Evolutionary conservation across 179 eudicot genomes (phyloP).

Genomic region (Spinacia oleracea): DNA sequence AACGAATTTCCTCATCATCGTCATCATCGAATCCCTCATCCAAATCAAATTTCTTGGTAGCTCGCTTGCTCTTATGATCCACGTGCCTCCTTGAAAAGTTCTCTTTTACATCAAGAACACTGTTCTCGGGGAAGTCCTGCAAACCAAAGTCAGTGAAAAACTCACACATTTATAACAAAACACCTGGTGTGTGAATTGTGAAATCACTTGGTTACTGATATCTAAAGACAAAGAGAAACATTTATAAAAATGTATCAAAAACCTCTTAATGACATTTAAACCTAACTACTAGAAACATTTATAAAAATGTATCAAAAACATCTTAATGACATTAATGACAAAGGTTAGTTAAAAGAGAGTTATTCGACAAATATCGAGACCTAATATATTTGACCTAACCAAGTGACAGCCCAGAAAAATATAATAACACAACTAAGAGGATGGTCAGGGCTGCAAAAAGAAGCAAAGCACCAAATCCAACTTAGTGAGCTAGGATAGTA

Average conservation of each 20-base stretch:
- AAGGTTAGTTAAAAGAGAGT: background rate
- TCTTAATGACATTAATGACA: too few relatives aligned
- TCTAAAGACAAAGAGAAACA: background rate
- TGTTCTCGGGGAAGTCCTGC: conserved; percentile 43
- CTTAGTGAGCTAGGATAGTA: background rate
- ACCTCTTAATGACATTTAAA: too few relatives aligned
- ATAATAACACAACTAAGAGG: background rate
- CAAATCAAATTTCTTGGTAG: conserved; percentile 47
- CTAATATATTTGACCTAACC: background rate
- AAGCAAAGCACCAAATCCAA: background rate
- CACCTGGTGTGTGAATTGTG: background rate
- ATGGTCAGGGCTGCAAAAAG: background rate
- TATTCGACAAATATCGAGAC: background rate
- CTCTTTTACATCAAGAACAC: conserved; percentile 38
- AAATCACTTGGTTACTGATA: background rate
- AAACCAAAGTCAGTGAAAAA: background rate
- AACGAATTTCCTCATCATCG: conserved; percentile 81
- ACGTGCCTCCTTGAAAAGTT: conserved; percentile 31
- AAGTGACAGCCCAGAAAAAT: background rate
- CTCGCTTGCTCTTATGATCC: conserved; percentile 60
- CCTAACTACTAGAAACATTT: background rate
- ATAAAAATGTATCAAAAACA: background rate
- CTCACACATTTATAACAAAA: background rate
- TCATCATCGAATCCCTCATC: conserved; percentile 69
- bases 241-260: background rate